Evolutionary conservation across 495 filamentous ascomycete species (phyloP), one percentile per base, ranked within the genome.

Genomic region (Daldinia childiae): DNA sequence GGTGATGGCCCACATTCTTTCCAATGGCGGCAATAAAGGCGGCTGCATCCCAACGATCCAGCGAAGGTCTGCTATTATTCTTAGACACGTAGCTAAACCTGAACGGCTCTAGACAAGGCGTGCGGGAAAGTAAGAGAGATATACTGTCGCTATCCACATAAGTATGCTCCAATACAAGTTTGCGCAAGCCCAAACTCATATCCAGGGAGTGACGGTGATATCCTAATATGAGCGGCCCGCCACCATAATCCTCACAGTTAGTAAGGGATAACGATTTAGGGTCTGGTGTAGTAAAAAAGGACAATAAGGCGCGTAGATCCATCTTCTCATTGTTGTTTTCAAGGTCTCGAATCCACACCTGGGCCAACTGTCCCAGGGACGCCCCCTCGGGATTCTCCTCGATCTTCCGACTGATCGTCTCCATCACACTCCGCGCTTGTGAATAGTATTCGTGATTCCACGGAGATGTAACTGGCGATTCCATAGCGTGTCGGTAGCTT

Each of bases 361-460:
- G 26, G 24, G 38, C 29, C 38, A 60, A 32, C 7, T 60, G 26
- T 14, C 57, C 57, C 3, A 60, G 57, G 7, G 57, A 60, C 0
- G 57, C 39, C 12, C 57, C 57, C 7, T 60, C 24, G 32, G 38
- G 38, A 14, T 60, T 60, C 15, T 15, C 38, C 1, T 60, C 57
- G 4, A 45, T 45, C 12, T 7, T 45, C 43, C 43, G 43, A 24
- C 17, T 48, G 43, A 48, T 24, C 17, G 9, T 24, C 43, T 48
- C 43, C 43, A 48, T 48, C 43, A 48, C 19, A 5, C 43, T 11
- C 8, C 17, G 43, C 19, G 43, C 43, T 8, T 48, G 17, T 19
- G 43, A 21, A 24, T 48, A 48, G 19, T 48, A 48, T 3, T 48
- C 43, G 17, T 12, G 7, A 12, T 24, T 3, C 17, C 43, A 21